A percentile compares a stretch with the other conserved stretches of the same genome.
Conservation (phyloP, 1,284 basidiomycete genomes). For the Melampsora americana region DNA sequence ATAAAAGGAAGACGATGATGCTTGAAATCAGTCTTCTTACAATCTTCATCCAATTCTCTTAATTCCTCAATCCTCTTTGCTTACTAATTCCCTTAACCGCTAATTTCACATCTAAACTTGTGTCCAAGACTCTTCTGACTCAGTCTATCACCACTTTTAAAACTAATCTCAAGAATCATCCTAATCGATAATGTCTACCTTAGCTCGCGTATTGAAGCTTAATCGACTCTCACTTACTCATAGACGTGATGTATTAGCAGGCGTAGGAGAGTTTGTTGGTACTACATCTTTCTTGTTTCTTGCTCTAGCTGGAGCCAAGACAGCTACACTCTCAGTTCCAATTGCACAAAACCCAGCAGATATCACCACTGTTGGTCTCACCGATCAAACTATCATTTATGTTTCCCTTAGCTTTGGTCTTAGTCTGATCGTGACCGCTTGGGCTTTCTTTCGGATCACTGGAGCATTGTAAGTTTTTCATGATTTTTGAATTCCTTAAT, state of each 20-base stretch:
- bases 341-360: not conserved
- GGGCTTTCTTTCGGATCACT: slow-evolving; percentile 56
- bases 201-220: not conserved
- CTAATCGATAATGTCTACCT: not conserved
- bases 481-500: too few species aligned
- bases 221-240: not conserved
- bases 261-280: not conserved
- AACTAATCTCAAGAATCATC: too few species aligned
- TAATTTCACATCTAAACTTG: not conserved
- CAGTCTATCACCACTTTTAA: too few species aligned
- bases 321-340: not conserved
- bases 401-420: slow-evolving; percentile 58
- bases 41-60: not conserved
- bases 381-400: slow-evolving; percentile 54
- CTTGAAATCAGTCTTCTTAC: too few species aligned
- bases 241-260: not conserved
- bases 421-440: slow-evolving; percentile 56
- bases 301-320: not conserved
- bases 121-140: too few species aligned
- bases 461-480: not conserved
- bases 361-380: slow-evolving; percentile 41
- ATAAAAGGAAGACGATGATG: too few species aligned
- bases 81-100: not conserved
- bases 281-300: not conserved
- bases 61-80: not conserved